A percentile compares a stretch with the other conserved stretches of the same genome.
Conservation (phyloP, 345 rosid species). For the Iberis pinnata region DNA sequence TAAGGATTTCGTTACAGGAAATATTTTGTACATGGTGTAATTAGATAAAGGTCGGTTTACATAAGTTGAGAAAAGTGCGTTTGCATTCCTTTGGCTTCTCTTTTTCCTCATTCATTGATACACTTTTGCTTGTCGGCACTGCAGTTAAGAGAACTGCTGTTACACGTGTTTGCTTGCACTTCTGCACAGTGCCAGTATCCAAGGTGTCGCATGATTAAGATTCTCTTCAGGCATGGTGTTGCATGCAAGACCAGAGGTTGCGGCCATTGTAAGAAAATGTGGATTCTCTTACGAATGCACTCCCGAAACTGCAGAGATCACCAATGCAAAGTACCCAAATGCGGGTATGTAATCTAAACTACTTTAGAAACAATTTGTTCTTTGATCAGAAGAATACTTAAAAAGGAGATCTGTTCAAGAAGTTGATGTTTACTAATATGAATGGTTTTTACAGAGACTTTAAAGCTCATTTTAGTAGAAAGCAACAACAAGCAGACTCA, state of each 20-base stretch:
- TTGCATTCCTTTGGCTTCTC: constrained; percentile 17
- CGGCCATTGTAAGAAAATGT: constrained; percentile 76
- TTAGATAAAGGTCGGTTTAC: too few species aligned
- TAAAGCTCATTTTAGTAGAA: constrained; percentile 79
- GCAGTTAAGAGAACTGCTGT: constrained; percentile 86
- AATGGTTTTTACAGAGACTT: constrained; percentile 54
- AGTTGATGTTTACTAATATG: constrained; percentile 10
- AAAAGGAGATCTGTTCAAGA: not conserved
- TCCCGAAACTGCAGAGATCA: constrained; percentile 95
- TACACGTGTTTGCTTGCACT: constrained; percentile 76
- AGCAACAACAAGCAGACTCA: constrained; percentile 92
- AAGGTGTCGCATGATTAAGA: constrained; percentile 75
- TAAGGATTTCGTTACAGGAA: not conserved
- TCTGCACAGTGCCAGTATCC: constrained; percentile 78
- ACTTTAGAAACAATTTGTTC: not conserved
- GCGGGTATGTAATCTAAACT: constrained; percentile 50
- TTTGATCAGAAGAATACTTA: not conserved
- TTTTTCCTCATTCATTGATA: constrained; percentile 3
- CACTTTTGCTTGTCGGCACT: constrained; percentile 25
- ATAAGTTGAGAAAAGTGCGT: not conserved
- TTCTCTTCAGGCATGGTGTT: constrained; percentile 75
- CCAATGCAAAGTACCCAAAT: constrained; percentile 89
- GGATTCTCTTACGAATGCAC: constrained; percentile 88
- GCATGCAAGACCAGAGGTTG: constrained; percentile 82
- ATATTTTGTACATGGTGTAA: not conserved